These are phyloP conservation scores for Lolium multiflorum DNA, from an alignment of 176 grass and related monocot genomes.

Conservation along the genomic window DNA sequence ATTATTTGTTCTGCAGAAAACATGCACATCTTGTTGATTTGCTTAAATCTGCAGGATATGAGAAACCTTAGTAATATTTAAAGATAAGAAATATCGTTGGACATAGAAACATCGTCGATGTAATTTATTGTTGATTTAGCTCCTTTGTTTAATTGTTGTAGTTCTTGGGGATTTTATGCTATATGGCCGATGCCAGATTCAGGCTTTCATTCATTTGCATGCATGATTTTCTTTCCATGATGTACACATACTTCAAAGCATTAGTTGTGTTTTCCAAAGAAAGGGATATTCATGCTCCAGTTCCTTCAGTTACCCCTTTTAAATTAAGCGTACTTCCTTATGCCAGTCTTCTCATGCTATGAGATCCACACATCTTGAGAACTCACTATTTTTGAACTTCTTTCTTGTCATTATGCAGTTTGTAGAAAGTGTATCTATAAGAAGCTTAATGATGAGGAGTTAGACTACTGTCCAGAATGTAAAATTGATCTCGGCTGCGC, in stretches of 20 bases:
- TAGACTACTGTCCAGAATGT: slow-evolving; percentile 77
- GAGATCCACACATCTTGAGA: slow-evolving; percentile 29
- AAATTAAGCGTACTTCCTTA: slow-evolving; percentile 14
- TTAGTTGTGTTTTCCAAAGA: slow-evolving; percentile 27
- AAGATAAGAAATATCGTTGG: background rate
- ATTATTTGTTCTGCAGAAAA: background rate
- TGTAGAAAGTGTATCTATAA: slow-evolving; percentile 88
- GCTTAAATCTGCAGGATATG: background rate
- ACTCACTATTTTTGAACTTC: slow-evolving; percentile 17
- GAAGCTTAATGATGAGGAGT: slow-evolving; percentile 72
- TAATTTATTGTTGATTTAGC: slow-evolving; percentile 5
- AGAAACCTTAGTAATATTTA: background rate
- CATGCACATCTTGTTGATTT: slow-evolving; percentile 8
- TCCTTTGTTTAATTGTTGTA: background rate
- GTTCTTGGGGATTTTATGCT: slow-evolving; percentile 4
- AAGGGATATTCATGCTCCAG: background rate
- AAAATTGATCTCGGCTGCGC: slow-evolving; percentile 72
- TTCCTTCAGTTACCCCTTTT: background rate
- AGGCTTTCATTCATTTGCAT: slow-evolving; percentile 38
- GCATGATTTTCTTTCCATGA: slow-evolving; percentile 22
- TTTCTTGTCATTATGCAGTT: slow-evolving; percentile 61
- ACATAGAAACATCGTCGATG: background rate
- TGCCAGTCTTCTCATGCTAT: background rate
- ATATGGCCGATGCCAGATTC: background rate
- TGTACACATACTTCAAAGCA: background rate